A percentile compares a stretch with the other conserved stretches of the same genome.
phyloP scores from a whole-genome alignment of 1,284 basidiomycete species.

The Ganoderma resinaceum region DNA sequence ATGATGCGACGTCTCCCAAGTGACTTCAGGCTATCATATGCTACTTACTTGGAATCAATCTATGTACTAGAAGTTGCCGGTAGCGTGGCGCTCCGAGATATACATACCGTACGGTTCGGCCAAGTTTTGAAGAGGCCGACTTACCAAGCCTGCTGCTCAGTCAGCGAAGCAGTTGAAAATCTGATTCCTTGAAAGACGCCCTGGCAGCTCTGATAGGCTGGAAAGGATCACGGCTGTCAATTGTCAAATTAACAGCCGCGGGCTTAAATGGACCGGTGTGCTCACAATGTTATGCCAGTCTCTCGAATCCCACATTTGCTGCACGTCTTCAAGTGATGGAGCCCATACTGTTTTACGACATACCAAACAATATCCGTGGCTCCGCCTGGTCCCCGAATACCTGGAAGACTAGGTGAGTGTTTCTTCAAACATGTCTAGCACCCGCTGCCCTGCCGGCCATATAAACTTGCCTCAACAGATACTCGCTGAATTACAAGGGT shows the following conservation, averaged over 20 bases:
- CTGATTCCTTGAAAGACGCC: background rate
- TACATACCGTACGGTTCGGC: too few relatives aligned
- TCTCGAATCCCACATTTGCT: background rate
- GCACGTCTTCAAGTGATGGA: constrained; percentile 1
- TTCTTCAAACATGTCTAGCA: background rate
- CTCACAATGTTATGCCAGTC: background rate
- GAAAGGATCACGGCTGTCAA: background rate
- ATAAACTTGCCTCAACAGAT: constrained; percentile 27
- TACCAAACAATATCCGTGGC: constrained; percentile 17
- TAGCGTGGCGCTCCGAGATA: too few relatives aligned
- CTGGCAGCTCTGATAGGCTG: background rate
- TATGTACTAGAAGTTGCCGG: too few relatives aligned
- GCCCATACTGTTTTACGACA: constrained; percentile 29
- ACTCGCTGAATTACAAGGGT: constrained; percentile 42
- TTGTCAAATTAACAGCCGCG: background rate
- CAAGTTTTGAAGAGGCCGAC: background rate
- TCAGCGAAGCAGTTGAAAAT: background rate
- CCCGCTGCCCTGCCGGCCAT: background rate
- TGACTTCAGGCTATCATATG: too few relatives aligned
- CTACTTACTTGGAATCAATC: too few relatives aligned
- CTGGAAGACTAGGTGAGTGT: constrained; percentile 35
- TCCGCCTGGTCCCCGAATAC: constrained; percentile 29
- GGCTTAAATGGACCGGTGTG: background rate
- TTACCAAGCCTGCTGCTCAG: background rate
- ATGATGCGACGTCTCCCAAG: background rate